Evolutionary conservation across 352 stramenopile species (phyloP).

Genomic region (Phytophthora quininea): DNA sequence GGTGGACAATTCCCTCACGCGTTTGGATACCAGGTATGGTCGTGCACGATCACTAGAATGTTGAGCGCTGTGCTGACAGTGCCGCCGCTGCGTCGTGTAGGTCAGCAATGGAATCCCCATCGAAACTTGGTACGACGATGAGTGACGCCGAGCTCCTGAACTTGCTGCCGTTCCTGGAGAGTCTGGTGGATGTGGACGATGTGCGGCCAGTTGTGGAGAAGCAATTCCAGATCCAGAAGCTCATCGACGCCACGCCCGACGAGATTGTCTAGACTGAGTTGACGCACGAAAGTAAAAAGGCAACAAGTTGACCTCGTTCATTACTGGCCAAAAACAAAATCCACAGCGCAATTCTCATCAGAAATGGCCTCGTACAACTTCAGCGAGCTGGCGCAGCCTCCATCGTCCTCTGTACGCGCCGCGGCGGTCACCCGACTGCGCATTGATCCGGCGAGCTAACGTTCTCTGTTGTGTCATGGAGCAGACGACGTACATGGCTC

Average conservation of each 20-base stretch:
- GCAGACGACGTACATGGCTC: slow-evolving; percentile 32
- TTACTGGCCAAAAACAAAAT: slow-evolving; percentile 8
- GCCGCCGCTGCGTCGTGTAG: slow-evolving; percentile 16
- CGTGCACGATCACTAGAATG: not conserved
- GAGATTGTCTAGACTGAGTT: slow-evolving; percentile 40
- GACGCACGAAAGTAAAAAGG: not conserved
- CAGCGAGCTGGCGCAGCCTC: slow-evolving; percentile 19
- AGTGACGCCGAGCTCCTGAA: slow-evolving; percentile 97
- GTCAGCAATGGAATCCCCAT: slow-evolving; percentile 99
- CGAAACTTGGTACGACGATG: slow-evolving; percentile 98
- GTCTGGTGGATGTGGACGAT: slow-evolving; percentile 86
- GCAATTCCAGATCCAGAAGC: slow-evolving; percentile 92
- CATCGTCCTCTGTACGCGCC: slow-evolving; percentile 19
- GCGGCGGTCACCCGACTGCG: not conserved
- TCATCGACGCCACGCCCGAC: slow-evolving; percentile 82
- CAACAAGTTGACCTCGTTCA: not conserved
- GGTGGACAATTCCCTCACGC: slow-evolving; percentile 99
- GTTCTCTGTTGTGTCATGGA: not conserved
- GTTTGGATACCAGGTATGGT: slow-evolving; percentile 95
- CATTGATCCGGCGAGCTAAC: not conserved
- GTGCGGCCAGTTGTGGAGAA: slow-evolving; percentile 89
- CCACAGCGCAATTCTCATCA: not conserved
- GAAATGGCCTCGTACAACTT: slow-evolving; percentile 37
- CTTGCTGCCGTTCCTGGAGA: slow-evolving; percentile 94
- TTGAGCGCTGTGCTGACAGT: not conserved